A percentile compares a stretch with the other conserved stretches of the same genome.
These are phyloP conservation scores for Pyricularia grisea DNA, from an alignment of 2,329 filamentous ascomycete species.

Conservation along the genomic window DNA sequence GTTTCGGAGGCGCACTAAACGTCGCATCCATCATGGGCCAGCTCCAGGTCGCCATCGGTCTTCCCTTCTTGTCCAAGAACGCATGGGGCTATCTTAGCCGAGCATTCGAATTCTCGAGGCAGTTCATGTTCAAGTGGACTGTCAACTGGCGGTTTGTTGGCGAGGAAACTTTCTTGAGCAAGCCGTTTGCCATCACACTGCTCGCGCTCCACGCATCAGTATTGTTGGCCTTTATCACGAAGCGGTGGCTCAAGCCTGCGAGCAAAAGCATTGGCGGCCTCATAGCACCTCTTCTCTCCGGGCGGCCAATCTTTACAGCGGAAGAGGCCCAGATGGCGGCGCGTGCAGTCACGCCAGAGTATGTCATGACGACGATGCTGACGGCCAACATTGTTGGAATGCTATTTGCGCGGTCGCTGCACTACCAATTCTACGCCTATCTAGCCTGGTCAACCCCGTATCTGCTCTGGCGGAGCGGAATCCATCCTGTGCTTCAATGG, in stretches of 20 bases:
- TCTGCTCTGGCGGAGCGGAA: conserved; percentile 69
- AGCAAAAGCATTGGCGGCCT: conserved; percentile 48
- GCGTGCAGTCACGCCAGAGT: conserved; percentile 55
- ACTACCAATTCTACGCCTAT: conserved; percentile 95
- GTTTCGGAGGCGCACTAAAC: conserved; percentile 54
- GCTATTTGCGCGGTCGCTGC: conserved; percentile 77
- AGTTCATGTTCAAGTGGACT: conserved; percentile 96
- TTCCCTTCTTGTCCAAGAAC: conserved; percentile 62
- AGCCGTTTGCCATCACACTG: conserved; percentile 57
- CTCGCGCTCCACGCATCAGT: conserved; percentile 56
- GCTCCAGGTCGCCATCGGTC: conserved; percentile 59
- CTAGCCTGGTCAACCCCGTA: conserved; percentile 84
- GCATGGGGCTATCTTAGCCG: conserved; percentile 63
- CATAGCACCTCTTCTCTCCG: conserved; percentile 10
- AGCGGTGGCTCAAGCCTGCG: conserved; percentile 64
- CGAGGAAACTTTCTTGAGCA: conserved; percentile 67
- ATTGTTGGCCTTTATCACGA: conserved; percentile 56
- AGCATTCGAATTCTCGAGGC: conserved; percentile 83
- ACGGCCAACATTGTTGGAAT: conserved; percentile 70
- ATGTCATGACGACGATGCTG: conserved; percentile 68
- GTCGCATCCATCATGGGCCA: conserved; percentile 65
- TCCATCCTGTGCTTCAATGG: conserved; percentile 59
- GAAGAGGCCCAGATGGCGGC: conserved; percentile 51
- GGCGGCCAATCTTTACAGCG: conserved; percentile 33
- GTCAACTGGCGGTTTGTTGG: conserved; percentile 98